Evolutionary conservation across 1,139 yeast species (phyloP), one percentile per base, ranked within the genome.

Genomic region (Yamadazyma oceani): DNA sequence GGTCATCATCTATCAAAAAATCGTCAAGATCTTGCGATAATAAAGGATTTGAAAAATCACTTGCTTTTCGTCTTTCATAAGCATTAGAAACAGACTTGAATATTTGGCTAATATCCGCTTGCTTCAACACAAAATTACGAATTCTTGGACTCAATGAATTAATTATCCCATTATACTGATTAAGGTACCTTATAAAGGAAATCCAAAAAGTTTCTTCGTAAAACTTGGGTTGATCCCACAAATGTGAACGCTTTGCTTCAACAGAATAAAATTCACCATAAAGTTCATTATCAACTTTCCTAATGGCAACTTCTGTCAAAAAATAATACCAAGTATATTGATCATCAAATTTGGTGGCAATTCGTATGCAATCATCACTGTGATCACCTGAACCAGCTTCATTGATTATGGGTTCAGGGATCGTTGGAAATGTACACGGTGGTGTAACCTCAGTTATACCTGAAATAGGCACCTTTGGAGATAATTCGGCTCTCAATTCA

Each of bases 311-410:
- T 46, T 73, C 79, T 0, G 78, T 73, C 31, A 73, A 53, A 43
- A 64, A 73, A 43, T 55, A 73, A 50, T 70, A 69, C 78, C 78
- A 73, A 15, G 73, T 60, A 37, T 66, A 60, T 39, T 66, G 68
- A 38, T 58, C 70, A 46, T 59, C 69, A 41, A 47, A 70, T 38
- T 45, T 59, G 23, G 54, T 47, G 1, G 72, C 67, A 19, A 64
- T 44, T 37, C 43, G 48, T 1, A 63, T 31, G 35, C 65, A 57
- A 14, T 57, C 58, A n/a, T 51, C 53, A 36, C 64, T 62, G 44
- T 64, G 64, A 15, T 48, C 42, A 10, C 41, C 44, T 14, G 38
- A 41, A 17, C 36, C 44, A 5, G 45, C 43, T 16, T 48, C 55
- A 41, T 45, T 50, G 5, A 53, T 41, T 9, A 57, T 40, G 4